phyloP scores from a whole-genome alignment of 2,329 filamentous ascomycete genomes.

The Magnaporthales sp. region DNA sequence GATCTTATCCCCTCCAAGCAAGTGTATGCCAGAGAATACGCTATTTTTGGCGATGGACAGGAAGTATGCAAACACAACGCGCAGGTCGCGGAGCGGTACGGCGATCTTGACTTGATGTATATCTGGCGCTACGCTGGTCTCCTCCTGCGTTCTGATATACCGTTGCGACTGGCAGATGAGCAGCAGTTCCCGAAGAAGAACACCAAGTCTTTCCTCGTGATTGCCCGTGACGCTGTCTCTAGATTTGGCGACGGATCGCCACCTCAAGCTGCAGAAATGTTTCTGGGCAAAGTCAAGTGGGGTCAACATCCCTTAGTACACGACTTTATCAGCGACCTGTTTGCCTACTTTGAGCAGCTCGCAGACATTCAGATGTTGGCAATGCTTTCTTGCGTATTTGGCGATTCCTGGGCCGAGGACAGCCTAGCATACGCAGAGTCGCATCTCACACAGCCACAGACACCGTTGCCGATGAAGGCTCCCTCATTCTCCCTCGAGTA shows the following conservation, averaged over 20 bases:
- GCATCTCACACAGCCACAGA: constrained; percentile 48
- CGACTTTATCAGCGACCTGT: constrained; percentile 53
- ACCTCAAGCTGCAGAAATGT: constrained; percentile 14
- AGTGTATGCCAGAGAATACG: constrained; percentile 69
- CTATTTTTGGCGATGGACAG: constrained; percentile 74
- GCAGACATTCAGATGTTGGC: constrained; percentile 63
- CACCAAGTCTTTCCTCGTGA: constrained; percentile 48
- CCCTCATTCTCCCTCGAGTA: constrained; percentile 60
- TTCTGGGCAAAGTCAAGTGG: constrained; percentile 59
- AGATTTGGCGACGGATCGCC: constrained; percentile 19
- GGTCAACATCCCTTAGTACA: constrained; percentile 55
- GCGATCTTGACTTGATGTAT: constrained; percentile 62
- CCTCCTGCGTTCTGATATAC: constrained; percentile 68
- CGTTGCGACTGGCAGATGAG: constrained; percentile 52
- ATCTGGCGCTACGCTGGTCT: constrained; percentile 78
- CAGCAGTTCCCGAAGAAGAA: constrained; percentile 33
- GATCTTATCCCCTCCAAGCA: constrained; percentile 69
- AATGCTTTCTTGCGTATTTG: constrained; percentile 63
- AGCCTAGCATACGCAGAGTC: constrained; percentile 49
- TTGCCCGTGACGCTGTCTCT: constrained; percentile 54
- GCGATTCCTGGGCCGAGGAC: constrained; percentile 51
- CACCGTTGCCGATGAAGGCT: constrained; percentile 55
- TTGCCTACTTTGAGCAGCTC: constrained; percentile 52
- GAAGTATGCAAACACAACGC: constrained; percentile 82
- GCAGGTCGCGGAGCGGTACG: constrained; percentile 61